phyloP scores from a whole-genome alignment of 1,284 basidiomycete species.

The Leccinum solheimii region DNA sequence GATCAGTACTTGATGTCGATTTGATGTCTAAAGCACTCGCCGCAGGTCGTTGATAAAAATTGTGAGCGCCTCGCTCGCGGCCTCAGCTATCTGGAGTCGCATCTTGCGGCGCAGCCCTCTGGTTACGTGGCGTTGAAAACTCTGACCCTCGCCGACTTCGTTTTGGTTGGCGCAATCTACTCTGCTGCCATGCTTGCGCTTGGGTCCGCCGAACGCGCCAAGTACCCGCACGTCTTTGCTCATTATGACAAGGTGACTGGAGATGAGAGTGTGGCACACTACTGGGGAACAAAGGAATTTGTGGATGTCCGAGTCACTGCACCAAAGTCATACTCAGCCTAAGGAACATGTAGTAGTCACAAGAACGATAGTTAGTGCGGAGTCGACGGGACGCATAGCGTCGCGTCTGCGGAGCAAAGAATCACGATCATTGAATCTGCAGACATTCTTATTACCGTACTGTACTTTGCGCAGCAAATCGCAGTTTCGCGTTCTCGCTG shows the following conservation, averaged over 20 bases:
- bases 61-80: slow-evolving; percentile 23
- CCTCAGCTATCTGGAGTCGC: slow-evolving; percentile 45
- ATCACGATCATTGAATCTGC: not conserved
- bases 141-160: slow-evolving; percentile 62
- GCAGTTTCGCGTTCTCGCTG: no score
- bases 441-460: not conserved
- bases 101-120: slow-evolving; percentile 50
- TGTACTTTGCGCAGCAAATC: not conserved
- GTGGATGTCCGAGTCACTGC: slow-evolving; percentile 18
- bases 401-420: not conserved
- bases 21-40: not conserved
- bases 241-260: slow-evolving; percentile 50
- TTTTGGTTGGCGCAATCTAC: slow-evolving; percentile 43
- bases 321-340: not conserved
- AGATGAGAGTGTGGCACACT: slow-evolving; percentile 44
- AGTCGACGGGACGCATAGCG: not conserved
- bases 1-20: no score
- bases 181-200: slow-evolving; percentile 32
- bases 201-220: slow-evolving; percentile 40
- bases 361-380: not conserved
- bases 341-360: not conserved
- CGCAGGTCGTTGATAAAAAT: slow-evolving; percentile 9
- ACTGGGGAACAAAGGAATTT: slow-evolving; percentile 21
- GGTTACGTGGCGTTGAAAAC: slow-evolving; percentile 51
- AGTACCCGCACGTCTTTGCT: slow-evolving; percentile 51